Evolutionary conservation across 495 filamentous ascomycete genomes (phyloP).

Genomic region (Aspergillus nidulans): DNA sequence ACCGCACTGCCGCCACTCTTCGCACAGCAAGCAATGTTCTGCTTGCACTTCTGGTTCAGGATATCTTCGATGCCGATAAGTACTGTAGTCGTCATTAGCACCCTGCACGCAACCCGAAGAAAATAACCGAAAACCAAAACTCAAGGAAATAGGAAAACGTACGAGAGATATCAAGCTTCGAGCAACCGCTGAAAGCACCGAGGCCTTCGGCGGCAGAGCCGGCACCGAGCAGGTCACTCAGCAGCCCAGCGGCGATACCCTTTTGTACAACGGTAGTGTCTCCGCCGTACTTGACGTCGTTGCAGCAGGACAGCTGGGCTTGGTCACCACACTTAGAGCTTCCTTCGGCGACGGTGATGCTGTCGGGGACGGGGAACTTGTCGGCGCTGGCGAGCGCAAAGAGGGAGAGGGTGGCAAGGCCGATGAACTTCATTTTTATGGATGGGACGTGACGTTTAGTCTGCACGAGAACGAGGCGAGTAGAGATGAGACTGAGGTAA

Average conservation of each 20-base stretch:
- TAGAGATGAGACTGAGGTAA: no score
- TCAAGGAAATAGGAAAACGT: slow-evolving; percentile 5
- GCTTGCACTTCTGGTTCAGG: slow-evolving; percentile 49
- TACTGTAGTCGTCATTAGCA: slow-evolving; percentile 19
- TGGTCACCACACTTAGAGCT: slow-evolving; percentile 46
- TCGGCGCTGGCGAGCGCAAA: slow-evolving; percentile 6
- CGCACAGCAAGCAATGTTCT: slow-evolving; percentile 51
- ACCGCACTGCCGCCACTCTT: slow-evolving; percentile 37
- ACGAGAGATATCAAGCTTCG: slow-evolving; percentile 33
- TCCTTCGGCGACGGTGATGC: slow-evolving; percentile 44
- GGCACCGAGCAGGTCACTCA: slow-evolving; percentile 27
- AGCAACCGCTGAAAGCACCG: slow-evolving; percentile 37
- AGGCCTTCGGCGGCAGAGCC: slow-evolving; percentile 34
- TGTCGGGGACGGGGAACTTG: slow-evolving; percentile 33
- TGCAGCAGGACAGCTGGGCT: slow-evolving; percentile 48
- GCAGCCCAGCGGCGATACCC: slow-evolving; percentile 25
- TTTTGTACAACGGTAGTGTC: slow-evolving; percentile 34
- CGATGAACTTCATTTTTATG: slow-evolving; percentile 16
- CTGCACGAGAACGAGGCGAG: no score
- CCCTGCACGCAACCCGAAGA: neutral
- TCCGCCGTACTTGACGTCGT: slow-evolving; percentile 42
- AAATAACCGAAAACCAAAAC: no score
- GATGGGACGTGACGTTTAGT: no score
- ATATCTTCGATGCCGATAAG: slow-evolving; percentile 38
- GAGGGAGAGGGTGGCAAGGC: slow-evolving; percentile 5